Evolutionary conservation across 331 rosid species (phyloP), one percentile per base, ranked within the genome.

Genomic region (Malus hybrid): DNA sequence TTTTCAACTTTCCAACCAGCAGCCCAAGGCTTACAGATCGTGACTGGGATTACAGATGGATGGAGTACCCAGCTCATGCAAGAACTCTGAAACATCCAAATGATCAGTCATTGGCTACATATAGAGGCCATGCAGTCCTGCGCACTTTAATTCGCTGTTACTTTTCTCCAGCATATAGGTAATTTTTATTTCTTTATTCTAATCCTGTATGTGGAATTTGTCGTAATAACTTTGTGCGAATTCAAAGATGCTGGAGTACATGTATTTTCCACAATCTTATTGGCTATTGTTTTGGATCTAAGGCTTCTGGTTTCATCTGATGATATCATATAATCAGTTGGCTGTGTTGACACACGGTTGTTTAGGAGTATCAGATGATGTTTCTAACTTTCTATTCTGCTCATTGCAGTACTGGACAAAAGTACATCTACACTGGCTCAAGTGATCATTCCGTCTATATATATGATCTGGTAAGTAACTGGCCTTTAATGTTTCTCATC

Each of bases 21-120:
- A 83, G 87, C 70, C 57, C 73, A 33, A 73, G 85, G 64, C 78
- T 74, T 71, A 82, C 80, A 80, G 83, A 83, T 50, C 80, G 75
- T 20, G 92, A 88, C 27, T 94, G 99, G 96, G 97, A 94, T 80
- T 94, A 90, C 78, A 88, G 99, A 82, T 85, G 95, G 97, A 92
- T 90, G 96, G 93, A 91, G 62, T 94, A 91, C 76, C 96, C 96
- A 50, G 78, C 74, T 60, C 74, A 83, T 72, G 90, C 96, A 65
- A 84, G 86, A 85, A 73, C 79, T 70, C 27, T 79, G 68, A 87
- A 72, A 75, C 99, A 91, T 78, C 92, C 96, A 3, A 31, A 74
- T 69, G 97, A 94, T 77, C 93, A 79, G 69, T 94, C 99, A 33
- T 65, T 94, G 83, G 84, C 96, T 79, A 88, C 99, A 50, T 94